A percentile compares a stretch with the other conserved stretches of the same genome.
Evolutionary conservation across 495 filamentous ascomycete species (phyloP).

Genomic region (Hypoxylon lenormandii): DNA sequence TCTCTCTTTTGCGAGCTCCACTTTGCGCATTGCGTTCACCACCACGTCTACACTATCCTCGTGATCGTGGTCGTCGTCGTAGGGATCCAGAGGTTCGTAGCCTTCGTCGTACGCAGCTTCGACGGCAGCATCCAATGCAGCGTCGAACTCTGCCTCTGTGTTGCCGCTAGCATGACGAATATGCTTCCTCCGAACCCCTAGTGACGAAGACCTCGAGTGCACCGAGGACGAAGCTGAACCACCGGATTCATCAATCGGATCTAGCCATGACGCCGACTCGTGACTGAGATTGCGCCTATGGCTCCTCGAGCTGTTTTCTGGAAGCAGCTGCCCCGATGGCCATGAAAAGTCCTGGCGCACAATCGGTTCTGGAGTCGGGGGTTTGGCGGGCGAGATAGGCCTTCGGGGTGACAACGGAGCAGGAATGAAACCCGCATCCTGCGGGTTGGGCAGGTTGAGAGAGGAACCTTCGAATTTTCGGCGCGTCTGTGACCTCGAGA

Average conservation of each 20-base stretch:
- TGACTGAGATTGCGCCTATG: conserved; percentile 71
- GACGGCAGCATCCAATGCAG: conserved; percentile 92
- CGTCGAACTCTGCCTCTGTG: conserved; percentile 93
- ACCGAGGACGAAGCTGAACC: conserved; percentile 83
- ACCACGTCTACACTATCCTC: conserved; percentile 62
- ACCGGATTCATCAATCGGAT: conserved; percentile 95
- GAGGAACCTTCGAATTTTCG: conserved; percentile 53
- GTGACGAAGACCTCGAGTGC: conserved; percentile 79
- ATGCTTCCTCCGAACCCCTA: conserved; percentile 73
- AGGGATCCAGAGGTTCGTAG: conserved; percentile 76
- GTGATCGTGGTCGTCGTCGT: conserved; percentile 48
- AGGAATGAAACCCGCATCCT: conserved; percentile 69
- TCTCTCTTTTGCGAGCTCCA: conserved; percentile 81
- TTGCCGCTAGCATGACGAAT: conserved; percentile 75
- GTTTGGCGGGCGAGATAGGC: conserved; percentile 58
- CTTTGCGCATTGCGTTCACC: conserved; percentile 72
- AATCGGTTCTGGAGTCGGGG: conserved; percentile 54
- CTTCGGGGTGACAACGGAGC: conserved; percentile 73
- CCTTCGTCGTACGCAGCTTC: conserved; percentile 97
- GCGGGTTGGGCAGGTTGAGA: conserved; percentile 56
- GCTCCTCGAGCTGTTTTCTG: conserved; percentile 45
- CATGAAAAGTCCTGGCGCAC: conserved; percentile 59
- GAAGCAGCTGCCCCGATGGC: conserved; percentile 50
- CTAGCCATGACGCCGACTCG: conserved; percentile 90
- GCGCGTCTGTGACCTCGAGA: conserved; percentile 60